These are phyloP conservation scores for Tuber borchii DNA, from an alignment of 495 filamentous ascomycete species.

Conservation along the genomic window DNA sequence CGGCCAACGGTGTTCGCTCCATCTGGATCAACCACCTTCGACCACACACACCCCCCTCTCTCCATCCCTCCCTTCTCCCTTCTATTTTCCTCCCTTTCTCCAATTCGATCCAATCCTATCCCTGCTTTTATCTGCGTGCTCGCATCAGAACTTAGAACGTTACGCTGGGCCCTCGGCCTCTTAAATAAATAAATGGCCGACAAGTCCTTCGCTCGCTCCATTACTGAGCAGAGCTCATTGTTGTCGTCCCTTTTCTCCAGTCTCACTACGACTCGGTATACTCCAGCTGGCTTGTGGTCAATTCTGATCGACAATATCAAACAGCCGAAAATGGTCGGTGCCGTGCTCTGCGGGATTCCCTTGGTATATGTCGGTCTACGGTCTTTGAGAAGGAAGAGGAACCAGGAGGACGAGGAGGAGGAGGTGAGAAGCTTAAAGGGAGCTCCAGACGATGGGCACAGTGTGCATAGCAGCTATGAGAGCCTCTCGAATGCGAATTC, in stretches of 20 bases:
- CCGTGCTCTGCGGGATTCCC: constrained; percentile 33
- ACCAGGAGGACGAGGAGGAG: constrained; percentile 3
- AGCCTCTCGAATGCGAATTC: constrained; percentile 7
- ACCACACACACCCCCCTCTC: constrained; percentile 11
- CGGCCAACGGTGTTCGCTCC: constrained; percentile 27
- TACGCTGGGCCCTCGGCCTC: constrained; percentile 19
- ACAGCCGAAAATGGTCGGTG: constrained; percentile 36
- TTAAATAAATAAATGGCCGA: constrained; percentile 38
- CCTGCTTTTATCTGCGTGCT: constrained; percentile 36
- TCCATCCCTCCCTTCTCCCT: not conserved
- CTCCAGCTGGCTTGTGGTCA: constrained; percentile 14
- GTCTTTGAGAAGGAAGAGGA: constrained; percentile 21
- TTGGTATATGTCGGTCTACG: constrained; percentile 35
- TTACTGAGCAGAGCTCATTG: constrained; percentile 27
- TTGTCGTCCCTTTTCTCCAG: constrained; percentile 14
- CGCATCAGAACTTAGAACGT: constrained; percentile 29
- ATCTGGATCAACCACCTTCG: constrained; percentile 34
- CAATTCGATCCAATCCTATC: constrained; percentile 33
- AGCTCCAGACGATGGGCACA: constrained; percentile 20
- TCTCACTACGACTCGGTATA: constrained; percentile 15
- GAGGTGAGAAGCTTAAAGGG: constrained; percentile 21
- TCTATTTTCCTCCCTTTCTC: not conserved
- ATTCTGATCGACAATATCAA: constrained; percentile 26
- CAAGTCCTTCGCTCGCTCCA: constrained; percentile 30
- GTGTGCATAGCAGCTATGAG: constrained; percentile 20